Conservation (phyloP, 768 basidiomycete species). For the Amanita brunnescens region DNA sequence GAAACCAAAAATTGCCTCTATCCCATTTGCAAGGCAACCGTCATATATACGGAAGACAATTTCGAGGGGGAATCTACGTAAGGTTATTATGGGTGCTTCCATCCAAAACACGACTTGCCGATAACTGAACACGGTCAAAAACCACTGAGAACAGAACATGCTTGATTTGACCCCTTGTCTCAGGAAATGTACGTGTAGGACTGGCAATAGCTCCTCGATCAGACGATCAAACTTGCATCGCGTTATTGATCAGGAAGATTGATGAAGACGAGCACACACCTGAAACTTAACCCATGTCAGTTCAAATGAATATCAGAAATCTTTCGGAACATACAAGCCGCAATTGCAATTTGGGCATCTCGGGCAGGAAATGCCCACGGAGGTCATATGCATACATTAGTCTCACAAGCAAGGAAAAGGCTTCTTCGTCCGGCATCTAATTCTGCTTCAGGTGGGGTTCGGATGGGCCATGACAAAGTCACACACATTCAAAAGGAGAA, state of each 20-base stretch:
- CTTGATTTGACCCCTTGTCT: conserved; percentile 93
- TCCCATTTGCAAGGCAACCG: conserved; percentile 91
- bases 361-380: conserved; percentile 94
- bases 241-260: neutral
- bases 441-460: neutral
- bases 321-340: conserved; percentile 54
- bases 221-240: conserved; percentile 77
- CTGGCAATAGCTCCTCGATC: conserved; percentile 86
- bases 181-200: conserved; percentile 87
- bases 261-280: conserved; percentile 27
- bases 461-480: neutral
- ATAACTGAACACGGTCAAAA: conserved; percentile 94
- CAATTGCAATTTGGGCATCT: conserved; percentile 96
- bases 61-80: conserved; percentile 77
- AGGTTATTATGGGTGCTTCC: conserved; percentile 1
- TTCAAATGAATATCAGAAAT: neutral
- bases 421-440: conserved; percentile 99
- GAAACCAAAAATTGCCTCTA: conserved; percentile 96
- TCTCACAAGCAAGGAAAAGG: conserved; percentile 89
- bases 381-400: conserved; percentile 96
- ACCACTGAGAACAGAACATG: conserved; percentile 99
- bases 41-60: conserved; percentile 96
- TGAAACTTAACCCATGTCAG: conserved; percentile 37
- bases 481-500: conserved; percentile 81
- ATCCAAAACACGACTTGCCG: conserved; percentile 38